These are phyloP conservation scores for Erodium maritimum DNA, from an alignment of 345 rosid genomes.

Conservation along the genomic window DNA sequence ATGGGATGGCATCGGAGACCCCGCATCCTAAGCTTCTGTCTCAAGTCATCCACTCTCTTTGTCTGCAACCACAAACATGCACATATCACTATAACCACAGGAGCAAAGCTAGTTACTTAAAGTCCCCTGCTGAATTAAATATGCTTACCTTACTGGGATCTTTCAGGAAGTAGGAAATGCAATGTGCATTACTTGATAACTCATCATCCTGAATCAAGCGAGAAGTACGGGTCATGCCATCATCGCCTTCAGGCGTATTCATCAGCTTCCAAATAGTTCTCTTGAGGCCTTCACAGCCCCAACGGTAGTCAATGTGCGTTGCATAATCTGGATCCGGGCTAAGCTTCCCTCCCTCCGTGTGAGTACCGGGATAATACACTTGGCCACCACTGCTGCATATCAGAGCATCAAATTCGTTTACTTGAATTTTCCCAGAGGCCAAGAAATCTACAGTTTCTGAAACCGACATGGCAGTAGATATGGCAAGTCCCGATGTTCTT, in stretches of 20 bases:
- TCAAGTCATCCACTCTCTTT: slow-evolving; percentile 66
- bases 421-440: slow-evolving; percentile 53
- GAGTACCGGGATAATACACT: slow-evolving; percentile 69
- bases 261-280: slow-evolving; percentile 84
- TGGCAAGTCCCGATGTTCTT: slow-evolving; percentile 53
- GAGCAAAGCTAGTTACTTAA: too few relatives aligned
- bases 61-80: slow-evolving; percentile 40
- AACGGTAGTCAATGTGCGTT: slow-evolving; percentile 73
- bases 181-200: slow-evolving; percentile 54
- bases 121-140: not conserved
- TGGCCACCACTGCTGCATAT: slow-evolving; percentile 91
- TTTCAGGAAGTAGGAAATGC: slow-evolving; percentile 57
- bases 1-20: slow-evolving; percentile 97
- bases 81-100: too few relatives aligned
- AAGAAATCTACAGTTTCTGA: slow-evolving; percentile 50
- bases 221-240: slow-evolving; percentile 21
- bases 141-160: slow-evolving; percentile 50
- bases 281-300: slow-evolving; percentile 85
- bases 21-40: slow-evolving; percentile 84
- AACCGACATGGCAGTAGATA: slow-evolving; percentile 77
- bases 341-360: slow-evolving; percentile 52
- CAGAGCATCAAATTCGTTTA: slow-evolving; percentile 70
- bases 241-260: slow-evolving; percentile 47
- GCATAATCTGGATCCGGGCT: slow-evolving; percentile 78
- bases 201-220: slow-evolving; percentile 49